A percentile compares a stretch with the other conserved stretches of the same genome.
Conservation (phyloP, 139 green algal genomes). For the Eudorina sp. region DNA sequence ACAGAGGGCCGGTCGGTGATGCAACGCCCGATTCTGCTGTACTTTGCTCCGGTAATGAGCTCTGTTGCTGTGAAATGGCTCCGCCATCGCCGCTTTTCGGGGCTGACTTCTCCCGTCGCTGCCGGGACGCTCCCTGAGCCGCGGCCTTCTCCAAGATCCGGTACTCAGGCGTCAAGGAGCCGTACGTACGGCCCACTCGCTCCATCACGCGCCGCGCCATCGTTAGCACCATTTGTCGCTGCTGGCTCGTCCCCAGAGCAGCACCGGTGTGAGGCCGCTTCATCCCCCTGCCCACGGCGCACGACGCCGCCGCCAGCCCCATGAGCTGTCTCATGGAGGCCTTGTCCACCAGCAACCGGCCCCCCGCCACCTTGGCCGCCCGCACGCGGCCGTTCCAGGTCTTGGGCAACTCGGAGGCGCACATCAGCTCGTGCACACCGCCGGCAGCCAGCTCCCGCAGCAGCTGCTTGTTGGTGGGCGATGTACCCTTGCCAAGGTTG, state of each 20-base stretch:
- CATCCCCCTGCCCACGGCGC: background rate
- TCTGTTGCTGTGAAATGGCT: no score
- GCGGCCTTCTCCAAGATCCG: slow-evolving; percentile 8
- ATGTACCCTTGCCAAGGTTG: no score
- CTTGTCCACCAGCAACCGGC: slow-evolving; percentile 28
- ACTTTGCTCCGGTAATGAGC: no score
- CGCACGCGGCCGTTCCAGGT: slow-evolving; percentile 45
- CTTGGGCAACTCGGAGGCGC: slow-evolving; percentile 1
- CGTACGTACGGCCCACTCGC: slow-evolving; percentile 29
- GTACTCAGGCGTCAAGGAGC: background rate
- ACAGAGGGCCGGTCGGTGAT: background rate
- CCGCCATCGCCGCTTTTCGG: no score
- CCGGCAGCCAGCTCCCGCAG: slow-evolving; percentile 12
- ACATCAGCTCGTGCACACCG: slow-evolving; percentile 10
- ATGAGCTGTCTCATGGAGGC: slow-evolving; percentile 25
- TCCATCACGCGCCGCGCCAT: slow-evolving; percentile 24
- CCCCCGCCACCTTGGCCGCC: background rate
- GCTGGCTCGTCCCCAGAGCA: background rate
- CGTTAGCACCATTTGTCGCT: background rate
- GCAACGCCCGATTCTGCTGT: no score
- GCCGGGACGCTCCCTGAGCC: background rate
- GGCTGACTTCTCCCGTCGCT: background rate
- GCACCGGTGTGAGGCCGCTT: background rate
- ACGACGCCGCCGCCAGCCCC: background rate
- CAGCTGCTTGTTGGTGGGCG: slow-evolving; percentile 28